Conservation (phyloP, 2,329 filamentous ascomycete species). For the Pseudocercospora crystallina region DNA sequence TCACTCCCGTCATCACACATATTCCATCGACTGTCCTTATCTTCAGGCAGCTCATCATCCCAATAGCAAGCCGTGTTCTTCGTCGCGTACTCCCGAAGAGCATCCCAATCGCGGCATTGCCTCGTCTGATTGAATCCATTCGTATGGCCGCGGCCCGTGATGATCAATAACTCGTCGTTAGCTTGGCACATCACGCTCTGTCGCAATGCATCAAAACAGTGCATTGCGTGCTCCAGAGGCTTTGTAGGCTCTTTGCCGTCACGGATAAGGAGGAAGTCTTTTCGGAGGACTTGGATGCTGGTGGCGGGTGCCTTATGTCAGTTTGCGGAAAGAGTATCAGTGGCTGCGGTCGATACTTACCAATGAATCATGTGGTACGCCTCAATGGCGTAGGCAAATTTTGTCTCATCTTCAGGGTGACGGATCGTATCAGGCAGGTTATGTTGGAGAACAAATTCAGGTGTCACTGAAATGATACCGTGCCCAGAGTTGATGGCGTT, state of each 20-base stretch:
- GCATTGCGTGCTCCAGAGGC: constrained; percentile 9
- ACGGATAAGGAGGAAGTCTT: background rate
- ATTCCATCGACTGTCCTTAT: background rate
- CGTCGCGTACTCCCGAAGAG: constrained; percentile 10
- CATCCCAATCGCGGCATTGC: constrained; percentile 12
- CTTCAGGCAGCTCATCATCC: constrained; percentile 3
- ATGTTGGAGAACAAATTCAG: background rate
- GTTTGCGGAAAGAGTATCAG: background rate
- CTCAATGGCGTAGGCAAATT: constrained; percentile 11
- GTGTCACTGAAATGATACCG: constrained; percentile 5
- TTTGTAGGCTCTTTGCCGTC: background rate
- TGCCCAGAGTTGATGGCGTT: constrained; percentile 6
- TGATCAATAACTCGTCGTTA: constrained; percentile 8
- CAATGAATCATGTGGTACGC: constrained; percentile 17
- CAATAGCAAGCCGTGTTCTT: constrained; percentile 14
- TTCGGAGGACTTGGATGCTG: background rate
- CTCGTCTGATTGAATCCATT: constrained; percentile 3
- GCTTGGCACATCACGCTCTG: constrained; percentile 9
- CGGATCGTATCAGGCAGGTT: constrained; percentile 8
- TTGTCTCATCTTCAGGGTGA: background rate
- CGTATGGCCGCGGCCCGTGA: constrained; percentile 9
- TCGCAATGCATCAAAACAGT: constrained; percentile 15
- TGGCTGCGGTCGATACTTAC: background rate
- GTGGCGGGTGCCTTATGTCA: background rate
- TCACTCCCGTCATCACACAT: constrained; percentile 10